Evolutionary conservation across 495 filamentous ascomycete genomes (phyloP), one percentile per base, ranked within the genome.

Genomic region (Penicillium odoratum): DNA sequence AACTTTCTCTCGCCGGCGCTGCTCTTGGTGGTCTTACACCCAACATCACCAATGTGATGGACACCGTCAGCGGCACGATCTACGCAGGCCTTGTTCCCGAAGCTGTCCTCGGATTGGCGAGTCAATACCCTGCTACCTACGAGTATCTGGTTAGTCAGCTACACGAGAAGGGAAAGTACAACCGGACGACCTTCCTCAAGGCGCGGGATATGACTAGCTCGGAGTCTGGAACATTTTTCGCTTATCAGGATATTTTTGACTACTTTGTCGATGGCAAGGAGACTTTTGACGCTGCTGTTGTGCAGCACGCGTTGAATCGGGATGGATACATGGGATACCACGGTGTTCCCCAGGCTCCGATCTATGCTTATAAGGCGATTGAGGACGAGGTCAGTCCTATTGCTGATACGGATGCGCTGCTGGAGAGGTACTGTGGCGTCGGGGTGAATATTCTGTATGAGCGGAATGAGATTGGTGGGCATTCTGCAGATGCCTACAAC

Each of bases 1-100:
- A 81, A 21, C 61, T 83, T 0, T 33, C 31, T 4, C 51, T 66
- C 7, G 8, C 31, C 11, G 64, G 57, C n/a, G 57, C 57, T 7
- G 59, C 53, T 6, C 29, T 66, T 0, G 59, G 63, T 26, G 63
- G 56, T 11, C 31, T 55, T 10, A 44, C 54, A 0, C 28, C 54
- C 5, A 59, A 66, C 36, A 30, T 59, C 33, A 57, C 56, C 13
- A 50, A 53, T 8, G 49, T 31, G 11, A 55, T 50, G 15, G 29
- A 33, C 8, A 42, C 28, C 29, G 53, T 47, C 7, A 26, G 31
- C 16, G 53, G 53, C 8, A 30, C 6, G 0, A 1, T 10, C 9
- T 9, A 26, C 7, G 28, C 59, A 7, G 29, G 25, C 3, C 43
- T 61, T 5, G 50, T 53, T 16, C 48, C 49, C 16, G 33, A 26